Evolutionary conservation across 805 yeast genomes (phyloP).

Genomic region (Saccharomycodes ludwigii): DNA sequence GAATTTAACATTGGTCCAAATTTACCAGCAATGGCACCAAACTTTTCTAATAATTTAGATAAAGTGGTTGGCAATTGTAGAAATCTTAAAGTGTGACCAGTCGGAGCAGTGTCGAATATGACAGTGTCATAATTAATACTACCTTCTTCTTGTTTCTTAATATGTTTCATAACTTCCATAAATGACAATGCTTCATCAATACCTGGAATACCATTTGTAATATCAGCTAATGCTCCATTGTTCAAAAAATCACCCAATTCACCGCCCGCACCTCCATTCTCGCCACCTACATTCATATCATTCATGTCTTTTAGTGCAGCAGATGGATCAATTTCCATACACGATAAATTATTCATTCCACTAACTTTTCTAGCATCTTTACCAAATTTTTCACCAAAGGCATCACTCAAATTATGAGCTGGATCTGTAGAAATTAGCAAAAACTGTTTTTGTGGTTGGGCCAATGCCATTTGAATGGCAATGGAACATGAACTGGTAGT

Average conservation of each 20-base stretch:
- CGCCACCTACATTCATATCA: slow-evolving; percentile 30
- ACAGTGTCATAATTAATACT: slow-evolving; percentile 62
- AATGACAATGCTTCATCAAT: slow-evolving; percentile 96
- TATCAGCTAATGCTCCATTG: slow-evolving; percentile 41
- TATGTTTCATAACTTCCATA: slow-evolving; percentile 96
- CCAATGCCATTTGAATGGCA: slow-evolving; percentile 83
- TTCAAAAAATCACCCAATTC: slow-evolving; percentile 21
- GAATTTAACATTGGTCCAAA: slow-evolving; percentile 84
- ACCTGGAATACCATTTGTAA: slow-evolving; percentile 94
- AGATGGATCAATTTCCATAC: slow-evolving; percentile 98
- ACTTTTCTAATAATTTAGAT: slow-evolving; percentile 75
- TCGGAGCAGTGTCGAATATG: slow-evolving; percentile 98
- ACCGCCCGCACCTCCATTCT: slow-evolving; percentile 34
- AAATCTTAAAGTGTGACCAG: slow-evolving; percentile 95
- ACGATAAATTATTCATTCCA: slow-evolving; percentile 76
- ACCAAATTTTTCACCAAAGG: slow-evolving; percentile 95
- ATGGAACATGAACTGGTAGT: slow-evolving; percentile 94
- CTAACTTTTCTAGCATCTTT: slow-evolving; percentile 92
- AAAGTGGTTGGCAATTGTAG: slow-evolving; percentile 88
- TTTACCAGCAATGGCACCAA: slow-evolving; percentile 73
- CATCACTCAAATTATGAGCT: slow-evolving; percentile 95
- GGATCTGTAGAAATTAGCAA: slow-evolving; percentile 94
- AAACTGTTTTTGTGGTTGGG: slow-evolving; percentile 69
- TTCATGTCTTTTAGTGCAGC: slow-evolving; percentile 86
- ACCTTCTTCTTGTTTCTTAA: slow-evolving; percentile 54